phyloP scores from a whole-genome alignment of 2,329 filamentous ascomycete genomes.

The Basipetospora sp. region DNA sequence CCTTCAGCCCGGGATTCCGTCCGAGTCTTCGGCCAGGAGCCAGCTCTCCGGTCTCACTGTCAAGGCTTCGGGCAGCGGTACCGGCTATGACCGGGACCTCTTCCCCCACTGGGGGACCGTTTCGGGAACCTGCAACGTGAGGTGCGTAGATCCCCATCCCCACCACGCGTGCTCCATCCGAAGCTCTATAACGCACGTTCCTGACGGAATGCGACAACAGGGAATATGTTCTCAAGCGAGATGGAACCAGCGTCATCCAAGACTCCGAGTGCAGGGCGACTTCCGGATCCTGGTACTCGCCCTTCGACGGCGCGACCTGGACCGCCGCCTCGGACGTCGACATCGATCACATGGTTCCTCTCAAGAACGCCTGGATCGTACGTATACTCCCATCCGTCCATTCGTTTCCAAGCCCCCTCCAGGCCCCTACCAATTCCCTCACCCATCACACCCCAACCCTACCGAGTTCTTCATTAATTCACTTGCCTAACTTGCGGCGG shows the following conservation, averaged over 20 bases:
- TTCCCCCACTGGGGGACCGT: slow-evolving; percentile 61
- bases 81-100: slow-evolving; percentile 47
- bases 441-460: no score
- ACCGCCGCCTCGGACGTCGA: slow-evolving; percentile 55
- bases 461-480: no score
- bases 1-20: slow-evolving; percentile 46
- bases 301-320: slow-evolving; percentile 62
- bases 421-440: background rate
- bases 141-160: slow-evolving; percentile 14
- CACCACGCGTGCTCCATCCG: background rate
- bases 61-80: slow-evolving; percentile 35
- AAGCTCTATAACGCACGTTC: slow-evolving; percentile 1
- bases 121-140: slow-evolving; percentile 53
- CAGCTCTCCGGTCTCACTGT: slow-evolving; percentile 46
- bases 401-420: background rate
- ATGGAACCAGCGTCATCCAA: slow-evolving; percentile 49
- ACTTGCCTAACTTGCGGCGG: no score
- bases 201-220: slow-evolving; percentile 14
- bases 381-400: slow-evolving; percentile 12
- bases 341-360: slow-evolving; percentile 71
- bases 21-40: slow-evolving; percentile 37
- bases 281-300: slow-evolving; percentile 54
- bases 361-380: slow-evolving; percentile 68
- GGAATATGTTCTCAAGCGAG: slow-evolving; percentile 59
- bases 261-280: slow-evolving; percentile 46